Evolutionary conservation across 106 monocot genomes (phyloP).

Genomic region (Hemerocallis citrina): DNA sequence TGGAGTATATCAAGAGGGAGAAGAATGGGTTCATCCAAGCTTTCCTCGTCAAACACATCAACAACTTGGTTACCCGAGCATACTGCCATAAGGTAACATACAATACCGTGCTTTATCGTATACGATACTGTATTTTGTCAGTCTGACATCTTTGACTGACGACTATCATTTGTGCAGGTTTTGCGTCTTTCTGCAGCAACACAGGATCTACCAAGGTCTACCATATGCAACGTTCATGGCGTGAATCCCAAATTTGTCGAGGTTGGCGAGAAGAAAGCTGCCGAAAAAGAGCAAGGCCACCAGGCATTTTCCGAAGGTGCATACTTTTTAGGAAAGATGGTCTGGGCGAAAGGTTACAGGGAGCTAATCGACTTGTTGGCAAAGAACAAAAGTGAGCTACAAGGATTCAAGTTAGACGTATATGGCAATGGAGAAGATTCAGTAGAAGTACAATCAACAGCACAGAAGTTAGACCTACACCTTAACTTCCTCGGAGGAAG

Average conservation of each 20-base stretch:
- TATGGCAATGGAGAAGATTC: constrained; percentile 98
- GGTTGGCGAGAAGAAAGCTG: constrained; percentile 71
- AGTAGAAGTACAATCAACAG: constrained; percentile 76
- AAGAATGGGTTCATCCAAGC: constrained; percentile 94
- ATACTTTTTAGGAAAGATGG: constrained; percentile 98
- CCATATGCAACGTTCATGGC: constrained; percentile 95
- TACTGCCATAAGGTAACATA: constrained; percentile 86
- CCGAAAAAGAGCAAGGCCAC: constrained; percentile 57
- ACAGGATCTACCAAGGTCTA: constrained; percentile 89
- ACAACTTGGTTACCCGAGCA: constrained; percentile 79
- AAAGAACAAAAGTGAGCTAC: constrained; percentile 75
- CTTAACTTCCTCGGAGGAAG: constrained; percentile 87
- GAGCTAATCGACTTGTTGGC: constrained; percentile 81
- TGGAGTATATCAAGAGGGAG: constrained; percentile 98
- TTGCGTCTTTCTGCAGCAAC: constrained; percentile 96
- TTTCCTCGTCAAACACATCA: constrained; percentile 92
- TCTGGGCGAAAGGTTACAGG: constrained; percentile 98
- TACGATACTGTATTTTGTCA: neutral
- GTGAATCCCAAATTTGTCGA: constrained; percentile 93
- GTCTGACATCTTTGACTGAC: neutral
- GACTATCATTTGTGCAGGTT: constrained; percentile 40
- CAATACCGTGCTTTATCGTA: neutral
- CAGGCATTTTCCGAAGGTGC: constrained; percentile 85
- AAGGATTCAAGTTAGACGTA: constrained; percentile 72
- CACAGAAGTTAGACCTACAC: constrained; percentile 69